Evolutionary conservation across 75 land plant species (phyloP).

Genomic region (Pseudotsuga menziesii): DNA sequence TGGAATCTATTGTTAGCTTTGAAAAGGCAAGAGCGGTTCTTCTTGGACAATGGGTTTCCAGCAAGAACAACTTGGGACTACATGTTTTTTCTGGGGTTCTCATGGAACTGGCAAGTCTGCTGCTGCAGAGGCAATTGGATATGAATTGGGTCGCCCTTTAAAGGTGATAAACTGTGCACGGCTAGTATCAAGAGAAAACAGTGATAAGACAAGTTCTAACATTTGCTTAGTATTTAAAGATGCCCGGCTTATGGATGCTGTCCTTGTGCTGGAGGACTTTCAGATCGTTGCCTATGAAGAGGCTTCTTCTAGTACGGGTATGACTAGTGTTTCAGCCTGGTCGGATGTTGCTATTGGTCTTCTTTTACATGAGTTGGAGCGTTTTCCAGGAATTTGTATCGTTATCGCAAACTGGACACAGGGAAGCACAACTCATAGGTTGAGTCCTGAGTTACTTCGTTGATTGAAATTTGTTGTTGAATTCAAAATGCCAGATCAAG

Average conservation of each 20-base stretch:
- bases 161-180: constrained; percentile 32
- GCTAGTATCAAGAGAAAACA: constrained; percentile 30
- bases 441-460: constrained; percentile 18
- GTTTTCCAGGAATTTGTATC: constrained; percentile 29
- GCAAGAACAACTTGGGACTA: no score
- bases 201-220: constrained; percentile 24
- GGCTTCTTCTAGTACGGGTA: constrained; percentile 4
- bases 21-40: no score
- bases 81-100: no score
- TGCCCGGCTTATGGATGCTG: constrained; percentile 32
- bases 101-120: no score
- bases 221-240: constrained; percentile 23
- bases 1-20: no score
- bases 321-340: constrained; percentile 28
- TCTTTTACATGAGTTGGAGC: constrained; percentile 20
- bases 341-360: constrained; percentile 24
- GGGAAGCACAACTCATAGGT: constrained; percentile 22
- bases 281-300: constrained; percentile 26
- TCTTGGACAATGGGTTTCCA: no score
- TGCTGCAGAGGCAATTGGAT: no score
- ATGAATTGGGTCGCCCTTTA: no score
- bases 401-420: constrained; percentile 24
- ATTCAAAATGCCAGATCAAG: constrained; percentile 27
- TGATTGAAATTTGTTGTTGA: constrained; percentile 24
- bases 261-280: constrained; percentile 31